Evolutionary conservation across 2,329 filamentous ascomycete species (phyloP).

Genomic region (Bipolaris cookei): DNA sequence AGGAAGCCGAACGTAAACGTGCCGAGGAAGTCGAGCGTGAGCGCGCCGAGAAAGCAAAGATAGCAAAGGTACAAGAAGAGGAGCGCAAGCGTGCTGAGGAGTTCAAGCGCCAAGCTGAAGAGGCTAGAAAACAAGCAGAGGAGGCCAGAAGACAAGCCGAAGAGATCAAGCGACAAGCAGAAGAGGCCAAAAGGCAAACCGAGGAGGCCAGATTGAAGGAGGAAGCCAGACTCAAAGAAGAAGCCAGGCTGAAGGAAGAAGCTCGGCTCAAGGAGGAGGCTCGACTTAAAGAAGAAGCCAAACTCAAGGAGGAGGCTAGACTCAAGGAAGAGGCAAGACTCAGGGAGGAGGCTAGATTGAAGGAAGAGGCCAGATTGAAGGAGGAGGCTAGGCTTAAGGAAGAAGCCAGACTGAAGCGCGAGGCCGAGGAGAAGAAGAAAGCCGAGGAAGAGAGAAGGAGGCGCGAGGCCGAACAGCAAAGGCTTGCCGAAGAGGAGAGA

Average conservation of each 20-base stretch:
- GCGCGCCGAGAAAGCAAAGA: slow-evolving; percentile 57
- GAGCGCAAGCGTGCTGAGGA: slow-evolving; percentile 52
- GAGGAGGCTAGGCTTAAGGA: slow-evolving; percentile 48
- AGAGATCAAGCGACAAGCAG: slow-evolving; percentile 38
- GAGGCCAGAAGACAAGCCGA: slow-evolving; percentile 55
- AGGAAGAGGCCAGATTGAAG: slow-evolving; percentile 41
- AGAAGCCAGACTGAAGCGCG: slow-evolving; percentile 56
- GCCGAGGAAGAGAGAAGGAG: slow-evolving; percentile 12
- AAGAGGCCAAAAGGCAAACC: slow-evolving; percentile 51
- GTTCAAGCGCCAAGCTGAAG: slow-evolving; percentile 44
- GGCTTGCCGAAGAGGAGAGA: slow-evolving; percentile 32
- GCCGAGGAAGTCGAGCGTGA: slow-evolving; percentile 58
- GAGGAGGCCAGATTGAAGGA: slow-evolving; percentile 44
- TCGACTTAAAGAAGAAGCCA: slow-evolving; percentile 11
- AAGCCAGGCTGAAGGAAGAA: slow-evolving; percentile 53
- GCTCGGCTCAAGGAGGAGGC: neutral
- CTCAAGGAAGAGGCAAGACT: no score
- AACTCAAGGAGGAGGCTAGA: neutral
- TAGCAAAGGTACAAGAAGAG: slow-evolving; percentile 28
- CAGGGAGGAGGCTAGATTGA: no score
- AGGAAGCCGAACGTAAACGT: slow-evolving; percentile 41
- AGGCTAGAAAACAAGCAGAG: slow-evolving; percentile 42
- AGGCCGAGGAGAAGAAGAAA: neutral
- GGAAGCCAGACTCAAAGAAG: slow-evolving; percentile 51
- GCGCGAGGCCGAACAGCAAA: slow-evolving; percentile 9